A percentile compares a stretch with the other conserved stretches of the same genome.
phyloP scores from a whole-genome alignment of 1,139 yeast species.

The Magnusiomyces sp. region DNA sequence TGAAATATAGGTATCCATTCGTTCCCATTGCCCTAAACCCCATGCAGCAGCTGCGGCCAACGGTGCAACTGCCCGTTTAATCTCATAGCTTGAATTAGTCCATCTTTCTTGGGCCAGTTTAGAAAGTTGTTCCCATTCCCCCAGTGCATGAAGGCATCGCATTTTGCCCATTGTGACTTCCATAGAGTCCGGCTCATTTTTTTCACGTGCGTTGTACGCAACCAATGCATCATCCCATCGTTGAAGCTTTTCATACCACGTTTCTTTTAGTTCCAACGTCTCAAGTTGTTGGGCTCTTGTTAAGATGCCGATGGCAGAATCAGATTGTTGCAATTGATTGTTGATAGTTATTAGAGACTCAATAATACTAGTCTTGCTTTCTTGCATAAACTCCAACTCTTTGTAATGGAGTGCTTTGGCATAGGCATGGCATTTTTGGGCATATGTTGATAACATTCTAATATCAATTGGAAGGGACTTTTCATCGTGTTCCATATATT shows the following conservation, averaged over 20 bases:
- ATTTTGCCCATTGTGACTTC: conserved; percentile 95
- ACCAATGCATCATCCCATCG: conserved; percentile 97
- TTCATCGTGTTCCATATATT: conserved; percentile 96
- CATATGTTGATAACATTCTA: conserved; percentile 82
- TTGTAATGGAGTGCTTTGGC: conserved; percentile 96
- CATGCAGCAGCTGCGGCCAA: conserved; percentile 98
- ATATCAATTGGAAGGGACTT: conserved; percentile 87
- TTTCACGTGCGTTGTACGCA: conserved; percentile 63
- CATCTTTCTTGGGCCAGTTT: conserved; percentile 82
- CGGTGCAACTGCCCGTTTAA: conserved; percentile 84
- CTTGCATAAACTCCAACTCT: conserved; percentile 89
- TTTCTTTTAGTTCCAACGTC: conserved; percentile 84
- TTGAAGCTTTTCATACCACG: conserved; percentile 95
- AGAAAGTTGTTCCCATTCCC: conserved; percentile 94
- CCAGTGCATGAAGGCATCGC: conserved; percentile 95
- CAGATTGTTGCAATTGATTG: conserved; percentile 90
- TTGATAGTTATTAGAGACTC: conserved; percentile 89
- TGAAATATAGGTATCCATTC: conserved; percentile 82
- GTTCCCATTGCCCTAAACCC: conserved; percentile 98
- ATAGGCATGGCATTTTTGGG: conserved; percentile 93
- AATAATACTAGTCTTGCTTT: conserved; percentile 78
- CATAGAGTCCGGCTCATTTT: conserved; percentile 39
- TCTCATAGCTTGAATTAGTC: conserved; percentile 64
- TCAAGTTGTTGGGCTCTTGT: conserved; percentile 94
- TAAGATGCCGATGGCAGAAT: conserved; percentile 94